phyloP scores from a whole-genome alignment of 139 green algal species.

The Closterium sp. region DNA sequence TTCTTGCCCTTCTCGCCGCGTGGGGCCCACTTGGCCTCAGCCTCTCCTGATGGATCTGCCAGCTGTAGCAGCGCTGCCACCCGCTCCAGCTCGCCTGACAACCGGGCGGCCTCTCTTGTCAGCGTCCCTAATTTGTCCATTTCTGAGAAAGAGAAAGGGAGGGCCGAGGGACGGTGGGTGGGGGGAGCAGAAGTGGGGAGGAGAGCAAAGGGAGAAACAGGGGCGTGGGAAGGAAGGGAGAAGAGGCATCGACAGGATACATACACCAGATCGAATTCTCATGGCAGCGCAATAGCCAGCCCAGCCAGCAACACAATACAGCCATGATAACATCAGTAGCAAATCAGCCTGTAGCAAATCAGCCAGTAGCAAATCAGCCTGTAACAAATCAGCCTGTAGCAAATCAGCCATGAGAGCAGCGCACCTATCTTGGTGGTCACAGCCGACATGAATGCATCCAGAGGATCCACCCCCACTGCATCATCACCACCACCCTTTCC shows the following conservation, averaged over 20 bases:
- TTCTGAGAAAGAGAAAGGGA: neutral
- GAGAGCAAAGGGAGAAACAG: neutral
- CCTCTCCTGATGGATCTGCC: slow-evolving; percentile 49
- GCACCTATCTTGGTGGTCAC: slow-evolving; percentile 42
- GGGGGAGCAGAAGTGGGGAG: too few species aligned
- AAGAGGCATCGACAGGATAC: too few species aligned
- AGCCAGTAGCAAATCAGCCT: too few species aligned
- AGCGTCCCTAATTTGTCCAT: slow-evolving; percentile 35
- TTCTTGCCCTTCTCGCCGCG: neutral
- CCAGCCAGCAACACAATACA: too few species aligned
- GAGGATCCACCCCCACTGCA: slow-evolving; percentile 11
- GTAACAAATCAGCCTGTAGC: too few species aligned
- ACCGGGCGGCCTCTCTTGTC: neutral
- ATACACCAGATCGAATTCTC: too few species aligned
- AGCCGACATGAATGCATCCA: slow-evolving; percentile 53
- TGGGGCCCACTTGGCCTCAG: slow-evolving; percentile 27
- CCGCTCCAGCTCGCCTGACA: slow-evolving; percentile 21
- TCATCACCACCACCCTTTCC: neutral
- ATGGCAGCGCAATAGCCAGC: too few species aligned
- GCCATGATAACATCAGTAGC: too few species aligned
- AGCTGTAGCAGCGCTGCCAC: slow-evolving; percentile 24
- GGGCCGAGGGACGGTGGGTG: too few species aligned
- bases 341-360: too few species aligned
- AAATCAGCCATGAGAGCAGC: too few species aligned
- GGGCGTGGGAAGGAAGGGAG: neutral